These are phyloP conservation scores for Neonectria hederae DNA, from an alignment of 2,329 filamentous ascomycete species.

Conservation along the genomic window DNA sequence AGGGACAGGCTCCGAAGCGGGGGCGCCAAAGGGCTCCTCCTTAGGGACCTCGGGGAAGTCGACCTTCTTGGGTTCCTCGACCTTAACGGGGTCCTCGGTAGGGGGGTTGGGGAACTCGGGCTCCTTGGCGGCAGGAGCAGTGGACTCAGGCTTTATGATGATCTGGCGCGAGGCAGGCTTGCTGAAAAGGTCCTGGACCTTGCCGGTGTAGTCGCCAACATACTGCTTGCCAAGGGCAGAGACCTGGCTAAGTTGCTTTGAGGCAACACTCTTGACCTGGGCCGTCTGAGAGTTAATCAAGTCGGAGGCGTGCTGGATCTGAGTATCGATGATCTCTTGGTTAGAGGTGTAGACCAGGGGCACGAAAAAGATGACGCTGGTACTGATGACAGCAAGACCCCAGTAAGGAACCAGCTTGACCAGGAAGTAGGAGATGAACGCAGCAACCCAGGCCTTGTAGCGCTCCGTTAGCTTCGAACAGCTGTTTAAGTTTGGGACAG, in stretches of 20 bases:
- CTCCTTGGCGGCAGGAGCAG: slow-evolving; percentile 36
- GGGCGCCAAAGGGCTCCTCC: slow-evolving; percentile 28
- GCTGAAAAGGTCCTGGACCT: slow-evolving; percentile 72
- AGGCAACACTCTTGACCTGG: slow-evolving; percentile 69
- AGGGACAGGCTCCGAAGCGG: slow-evolving; percentile 40
- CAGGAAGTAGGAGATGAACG: slow-evolving; percentile 73
- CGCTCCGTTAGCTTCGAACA: slow-evolving; percentile 27
- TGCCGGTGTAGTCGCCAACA: slow-evolving; percentile 72
- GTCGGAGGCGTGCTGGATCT: slow-evolving; percentile 66
- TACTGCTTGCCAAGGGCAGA: slow-evolving; percentile 73
- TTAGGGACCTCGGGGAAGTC: slow-evolving; percentile 38
- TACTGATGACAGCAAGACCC: slow-evolving; percentile 70
- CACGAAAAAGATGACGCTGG: slow-evolving; percentile 67
- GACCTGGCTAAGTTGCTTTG: slow-evolving; percentile 71
- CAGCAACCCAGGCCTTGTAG: slow-evolving; percentile 63
- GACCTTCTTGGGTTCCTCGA: slow-evolving; percentile 31
- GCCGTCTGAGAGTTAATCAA: slow-evolving; percentile 70
- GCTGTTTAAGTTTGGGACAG: slow-evolving; percentile 23
- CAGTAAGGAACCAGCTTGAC: slow-evolving; percentile 77
- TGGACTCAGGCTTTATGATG: slow-evolving; percentile 47
- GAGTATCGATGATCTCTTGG: slow-evolving; percentile 74
- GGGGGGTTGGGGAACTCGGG: slow-evolving; percentile 51
- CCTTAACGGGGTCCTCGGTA: slow-evolving; percentile 48
- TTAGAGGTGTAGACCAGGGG: slow-evolving; percentile 74
- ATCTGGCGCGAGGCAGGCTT: slow-evolving; percentile 55